Percentiles rank a stretch among this genome's conserved stretches.
Evolutionary conservation across 139 green algal genomes (phyloP).

Genomic region (Pleodorina starrii): DNA sequence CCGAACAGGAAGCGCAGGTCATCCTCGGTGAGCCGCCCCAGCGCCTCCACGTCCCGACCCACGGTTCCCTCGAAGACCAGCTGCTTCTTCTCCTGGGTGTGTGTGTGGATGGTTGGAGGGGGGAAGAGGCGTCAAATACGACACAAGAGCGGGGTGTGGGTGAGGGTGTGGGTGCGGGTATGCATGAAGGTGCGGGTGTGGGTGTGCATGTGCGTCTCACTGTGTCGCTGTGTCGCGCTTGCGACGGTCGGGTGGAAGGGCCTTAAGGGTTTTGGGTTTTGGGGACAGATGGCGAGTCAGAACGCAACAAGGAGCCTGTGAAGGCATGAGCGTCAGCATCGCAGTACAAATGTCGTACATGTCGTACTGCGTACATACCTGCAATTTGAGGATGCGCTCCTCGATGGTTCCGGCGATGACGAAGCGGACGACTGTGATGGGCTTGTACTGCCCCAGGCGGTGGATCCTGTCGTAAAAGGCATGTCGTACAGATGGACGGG

Average conservation of each 20-base stretch:
- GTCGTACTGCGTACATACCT: constrained; percentile 44
- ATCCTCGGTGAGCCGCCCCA: constrained; percentile 91
- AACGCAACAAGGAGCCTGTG: no score
- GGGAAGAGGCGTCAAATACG: background rate
- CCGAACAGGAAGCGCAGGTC: constrained; percentile 94
- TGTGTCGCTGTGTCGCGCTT: no score
- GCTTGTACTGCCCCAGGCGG: constrained; percentile 87
- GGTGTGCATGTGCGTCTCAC: no score
- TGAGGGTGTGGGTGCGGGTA: background rate
- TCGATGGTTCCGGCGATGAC: constrained; percentile 92
- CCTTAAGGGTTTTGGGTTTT: no score
- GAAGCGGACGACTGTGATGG: constrained; percentile 87
- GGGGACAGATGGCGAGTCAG: no score
- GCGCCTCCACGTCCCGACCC: constrained; percentile 80
- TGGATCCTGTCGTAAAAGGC: constrained; percentile 53
- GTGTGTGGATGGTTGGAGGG: no score
- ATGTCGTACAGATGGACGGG: background rate
- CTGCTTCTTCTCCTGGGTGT: constrained; percentile 88
- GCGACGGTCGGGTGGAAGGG: no score
- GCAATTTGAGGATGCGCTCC: constrained; percentile 96
- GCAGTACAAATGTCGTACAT: no score
- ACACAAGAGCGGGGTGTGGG: background rate
- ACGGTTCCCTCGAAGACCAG: constrained; percentile 94
- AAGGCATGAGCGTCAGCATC: no score
- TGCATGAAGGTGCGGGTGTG: background rate